Percentiles rank a stretch among this genome's conserved stretches.
These are phyloP conservation scores for Paecilomyces variotii DNA, from an alignment of 2,329 filamentous ascomycete species.

Conservation along the genomic window DNA sequence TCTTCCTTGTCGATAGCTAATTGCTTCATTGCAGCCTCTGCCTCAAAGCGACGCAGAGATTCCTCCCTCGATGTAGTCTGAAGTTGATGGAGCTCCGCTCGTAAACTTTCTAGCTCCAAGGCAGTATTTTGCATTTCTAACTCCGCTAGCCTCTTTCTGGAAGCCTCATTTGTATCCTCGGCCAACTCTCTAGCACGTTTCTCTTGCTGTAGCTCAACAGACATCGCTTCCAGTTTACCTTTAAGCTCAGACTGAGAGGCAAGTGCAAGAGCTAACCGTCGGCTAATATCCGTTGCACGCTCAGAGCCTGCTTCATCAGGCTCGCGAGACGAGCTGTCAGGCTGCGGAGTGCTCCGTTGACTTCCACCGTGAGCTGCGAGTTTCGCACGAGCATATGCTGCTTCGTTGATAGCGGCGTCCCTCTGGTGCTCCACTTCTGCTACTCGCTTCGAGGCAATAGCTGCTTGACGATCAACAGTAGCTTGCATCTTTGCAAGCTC, in stretches of 20 bases:
- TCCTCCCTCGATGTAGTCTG: constrained; percentile 76
- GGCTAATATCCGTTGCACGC: constrained; percentile 65
- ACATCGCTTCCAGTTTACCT: constrained; percentile 61
- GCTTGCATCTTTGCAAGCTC: constrained; percentile 85
- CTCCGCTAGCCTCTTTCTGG: constrained; percentile 74
- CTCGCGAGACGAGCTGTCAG: constrained; percentile 43
- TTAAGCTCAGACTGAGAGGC: constrained; percentile 74
- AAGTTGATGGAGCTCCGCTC: constrained; percentile 72
- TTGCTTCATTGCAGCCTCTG: constrained; percentile 64
- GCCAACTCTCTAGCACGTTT: constrained; percentile 72
- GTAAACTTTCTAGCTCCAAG: constrained; percentile 75
- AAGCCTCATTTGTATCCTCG: constrained; percentile 76
- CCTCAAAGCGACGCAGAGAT: constrained; percentile 67
- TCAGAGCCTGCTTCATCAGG: constrained; percentile 53
- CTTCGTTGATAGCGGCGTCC: constrained; percentile 88
- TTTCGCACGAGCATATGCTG: constrained; percentile 89
- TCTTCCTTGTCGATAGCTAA: constrained; percentile 83
- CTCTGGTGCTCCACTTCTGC: constrained; percentile 92
- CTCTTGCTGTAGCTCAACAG: constrained; percentile 69
- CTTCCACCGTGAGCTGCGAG: constrained; percentile 74
- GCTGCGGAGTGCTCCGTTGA: constrained; percentile 48
- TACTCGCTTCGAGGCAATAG: constrained; percentile 77
- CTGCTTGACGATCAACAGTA: constrained; percentile 80
- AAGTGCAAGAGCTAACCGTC: constrained; percentile 74
- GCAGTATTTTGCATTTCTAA: constrained; percentile 78